Evolutionary conservation across 2,329 filamentous ascomycete genomes (phyloP).

Genomic region (Cordyceps militaris): DNA sequence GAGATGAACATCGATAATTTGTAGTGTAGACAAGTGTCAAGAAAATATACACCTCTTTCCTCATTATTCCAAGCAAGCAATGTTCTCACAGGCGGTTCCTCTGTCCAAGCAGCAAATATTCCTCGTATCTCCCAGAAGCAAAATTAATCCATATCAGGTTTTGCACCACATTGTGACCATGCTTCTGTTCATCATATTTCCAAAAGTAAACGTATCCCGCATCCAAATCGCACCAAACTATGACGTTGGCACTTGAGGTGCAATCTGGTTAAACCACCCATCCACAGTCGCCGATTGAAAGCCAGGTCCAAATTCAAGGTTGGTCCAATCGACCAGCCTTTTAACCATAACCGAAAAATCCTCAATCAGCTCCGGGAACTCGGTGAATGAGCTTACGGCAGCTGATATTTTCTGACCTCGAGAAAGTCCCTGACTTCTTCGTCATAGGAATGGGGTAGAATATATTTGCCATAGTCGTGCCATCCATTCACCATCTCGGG

Average conservation of each 20-base stretch:
- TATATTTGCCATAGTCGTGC: constrained; percentile 8
- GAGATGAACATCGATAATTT: neutral
- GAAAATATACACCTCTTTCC: neutral
- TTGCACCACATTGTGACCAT: neutral
- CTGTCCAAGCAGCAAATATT: neutral
- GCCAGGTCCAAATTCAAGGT: too few relatives aligned
- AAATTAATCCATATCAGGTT: neutral
- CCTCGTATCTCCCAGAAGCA: neutral
- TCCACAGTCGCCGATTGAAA: neutral
- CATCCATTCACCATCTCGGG: constrained; percentile 4
- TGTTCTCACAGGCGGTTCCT: neutral
- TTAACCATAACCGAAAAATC: too few relatives aligned
- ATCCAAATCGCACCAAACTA: neutral
- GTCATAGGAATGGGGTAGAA: constrained; percentile 6
- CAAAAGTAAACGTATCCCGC: neutral
- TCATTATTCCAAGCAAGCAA: neutral
- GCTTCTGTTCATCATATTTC: neutral
- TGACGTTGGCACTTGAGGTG: neutral
- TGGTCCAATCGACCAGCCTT: too few relatives aligned
- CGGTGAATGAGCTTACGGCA: neutral
- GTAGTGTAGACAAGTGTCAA: neutral
- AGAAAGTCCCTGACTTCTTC: constrained; percentile 1
- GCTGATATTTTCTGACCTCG: neutral
- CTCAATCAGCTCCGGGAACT: too few relatives aligned
- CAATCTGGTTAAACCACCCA: neutral